These are phyloP conservation scores for Scleromitrula shiraiana DNA, from an alignment of 2,329 filamentous ascomycete species.

Conservation along the genomic window DNA sequence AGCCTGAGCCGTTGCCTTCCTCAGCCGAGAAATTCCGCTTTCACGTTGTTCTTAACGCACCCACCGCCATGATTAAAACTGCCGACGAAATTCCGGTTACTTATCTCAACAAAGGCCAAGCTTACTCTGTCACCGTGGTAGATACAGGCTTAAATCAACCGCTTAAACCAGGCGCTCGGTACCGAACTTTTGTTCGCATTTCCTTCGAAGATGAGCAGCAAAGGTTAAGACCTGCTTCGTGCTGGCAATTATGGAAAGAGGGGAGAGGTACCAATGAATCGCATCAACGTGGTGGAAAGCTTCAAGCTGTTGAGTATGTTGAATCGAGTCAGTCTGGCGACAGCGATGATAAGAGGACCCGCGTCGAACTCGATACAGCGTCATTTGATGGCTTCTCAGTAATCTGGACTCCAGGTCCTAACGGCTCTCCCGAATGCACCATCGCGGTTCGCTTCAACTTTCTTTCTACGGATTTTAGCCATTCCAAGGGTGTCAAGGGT, in stretches of 20 bases:
- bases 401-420: conserved; percentile 69
- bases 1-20: conserved; percentile 41
- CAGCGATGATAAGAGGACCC: conserved; percentile 57
- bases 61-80: conserved; percentile 92
- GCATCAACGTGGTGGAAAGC: conserved; percentile 82
- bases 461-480: conserved; percentile 94
- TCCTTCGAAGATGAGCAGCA: conserved; percentile 97
- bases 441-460: conserved; percentile 97
- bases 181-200: conserved; percentile 87
- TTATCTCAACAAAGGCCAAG: conserved; percentile 95
- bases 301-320: conserved; percentile 93
- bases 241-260: conserved; percentile 94
- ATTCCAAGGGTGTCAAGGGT: conserved; percentile 96
- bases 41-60: conserved; percentile 82
- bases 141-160: conserved; percentile 63
- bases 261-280: conserved; percentile 92
- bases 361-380: conserved; percentile 62
- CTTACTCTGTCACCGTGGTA: conserved; percentile 77
- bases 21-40: conserved; percentile 74
- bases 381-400: conserved; percentile 95
- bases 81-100: conserved; percentile 90
- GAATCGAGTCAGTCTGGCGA: conserved; percentile 54
- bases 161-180: conserved; percentile 55
- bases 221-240: conserved; percentile 69
- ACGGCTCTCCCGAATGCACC: conserved; percentile 65